Evolutionary conservation across 129 eudicot species (phyloP).

Genomic region (Helianthus tuberosus): DNA sequence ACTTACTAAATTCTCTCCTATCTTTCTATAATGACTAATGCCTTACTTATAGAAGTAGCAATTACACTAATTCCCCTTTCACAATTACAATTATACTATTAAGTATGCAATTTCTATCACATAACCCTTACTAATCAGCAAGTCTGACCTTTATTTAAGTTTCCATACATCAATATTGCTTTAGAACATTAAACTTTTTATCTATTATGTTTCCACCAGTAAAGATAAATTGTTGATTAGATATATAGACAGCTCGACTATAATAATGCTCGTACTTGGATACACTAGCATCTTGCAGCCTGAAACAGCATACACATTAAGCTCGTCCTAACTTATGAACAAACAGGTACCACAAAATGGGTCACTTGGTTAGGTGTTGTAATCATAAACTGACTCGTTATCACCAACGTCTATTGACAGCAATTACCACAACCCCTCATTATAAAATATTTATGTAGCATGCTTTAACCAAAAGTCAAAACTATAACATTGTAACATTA

Average conservation of each 20-base stretch:
- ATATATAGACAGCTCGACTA: neutral
- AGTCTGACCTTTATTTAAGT: neutral
- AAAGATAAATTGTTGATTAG: neutral
- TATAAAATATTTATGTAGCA: neutral
- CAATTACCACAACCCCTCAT: neutral
- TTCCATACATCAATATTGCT: neutral
- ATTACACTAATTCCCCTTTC: too few relatives aligned
- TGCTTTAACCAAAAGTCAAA: neutral
- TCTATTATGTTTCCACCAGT: neutral
- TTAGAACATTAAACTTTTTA: neutral
- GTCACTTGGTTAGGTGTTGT: neutral
- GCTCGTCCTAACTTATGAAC: neutral
- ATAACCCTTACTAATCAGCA: neutral
- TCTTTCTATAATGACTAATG: too few relatives aligned
- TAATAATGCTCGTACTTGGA: neutral
- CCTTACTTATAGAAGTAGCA: too few relatives aligned
- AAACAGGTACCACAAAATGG: neutral
- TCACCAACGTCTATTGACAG: neutral
- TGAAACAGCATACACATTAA: neutral
- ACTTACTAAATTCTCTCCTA: too few relatives aligned
- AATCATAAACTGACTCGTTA: neutral
- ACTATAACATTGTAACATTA: neutral
- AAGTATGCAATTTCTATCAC: too few relatives aligned
- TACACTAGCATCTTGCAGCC: slow-evolving; percentile 8
- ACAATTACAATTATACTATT: too few relatives aligned